Conservation (phyloP, 208 protist genomes). For the Trypanosoma melophagium region DNA sequence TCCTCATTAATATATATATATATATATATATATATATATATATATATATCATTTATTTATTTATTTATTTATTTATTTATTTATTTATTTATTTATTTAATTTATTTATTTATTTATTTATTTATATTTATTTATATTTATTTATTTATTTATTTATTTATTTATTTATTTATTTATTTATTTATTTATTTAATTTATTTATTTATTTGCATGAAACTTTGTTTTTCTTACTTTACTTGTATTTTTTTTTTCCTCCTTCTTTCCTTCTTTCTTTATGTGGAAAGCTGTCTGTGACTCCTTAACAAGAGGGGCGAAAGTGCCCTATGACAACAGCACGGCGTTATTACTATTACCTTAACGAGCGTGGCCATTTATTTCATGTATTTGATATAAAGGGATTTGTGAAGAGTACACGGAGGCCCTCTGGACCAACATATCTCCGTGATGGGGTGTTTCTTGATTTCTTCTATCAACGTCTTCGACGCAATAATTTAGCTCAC, state of each 20-base stretch:
- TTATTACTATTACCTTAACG: conserved; percentile 48
- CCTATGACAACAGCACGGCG: conserved; percentile 16
- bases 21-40: too few species aligned
- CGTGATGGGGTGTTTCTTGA: conserved; percentile 30
- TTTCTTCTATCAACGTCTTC: conserved; percentile 32
- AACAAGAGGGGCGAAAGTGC: background rate
- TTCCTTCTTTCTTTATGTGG: conserved; percentile 6
- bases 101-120: too few species aligned
- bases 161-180: too few species aligned
- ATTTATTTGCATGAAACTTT: too few species aligned
- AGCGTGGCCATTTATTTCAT: conserved; percentile 43
- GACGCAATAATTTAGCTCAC: conserved; percentile 23
- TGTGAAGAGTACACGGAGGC: conserved; percentile 13
- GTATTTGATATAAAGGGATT: conserved; percentile 41
- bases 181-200: conserved; percentile 1
- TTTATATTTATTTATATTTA: too few species aligned
- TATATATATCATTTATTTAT: too few species aligned
- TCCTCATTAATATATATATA: too few species aligned
- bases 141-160: too few species aligned
- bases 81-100: too few species aligned
- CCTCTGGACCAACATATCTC: conserved; percentile 34
- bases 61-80: too few species aligned
- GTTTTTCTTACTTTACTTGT: conserved; percentile 14
- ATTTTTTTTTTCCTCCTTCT: background rate
- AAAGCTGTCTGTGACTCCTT: too few species aligned